Evolutionary conservation across 140 eudicot genomes (phyloP).

Genomic region (Oenanthe javanica): DNA sequence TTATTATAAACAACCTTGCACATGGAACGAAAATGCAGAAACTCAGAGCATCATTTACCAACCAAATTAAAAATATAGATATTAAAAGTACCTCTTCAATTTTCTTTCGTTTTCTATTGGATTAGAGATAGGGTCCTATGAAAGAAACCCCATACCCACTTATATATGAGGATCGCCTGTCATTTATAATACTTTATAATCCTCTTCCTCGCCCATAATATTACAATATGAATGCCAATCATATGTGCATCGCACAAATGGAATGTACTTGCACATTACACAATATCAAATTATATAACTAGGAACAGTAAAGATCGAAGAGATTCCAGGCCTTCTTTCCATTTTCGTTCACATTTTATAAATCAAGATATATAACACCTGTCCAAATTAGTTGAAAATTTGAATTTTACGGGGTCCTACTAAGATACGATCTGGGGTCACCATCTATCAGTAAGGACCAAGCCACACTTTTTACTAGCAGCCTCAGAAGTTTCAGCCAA

Average conservation of each 20-base stretch:
- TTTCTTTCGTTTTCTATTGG: conserved; percentile 13
- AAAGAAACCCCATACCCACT: conserved; percentile 18
- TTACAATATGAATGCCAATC: conserved; percentile 5
- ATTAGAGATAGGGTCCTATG: conserved; percentile 11
- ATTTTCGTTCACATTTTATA: not conserved
- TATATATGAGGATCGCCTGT: not conserved
- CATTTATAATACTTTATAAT: not conserved
- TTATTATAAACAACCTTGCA: conserved; percentile 21
- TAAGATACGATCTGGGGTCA: conserved; percentile 12
- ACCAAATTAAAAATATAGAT: conserved; percentile 2
- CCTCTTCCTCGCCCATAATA: not conserved
- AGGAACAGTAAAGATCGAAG: too few relatives aligned
- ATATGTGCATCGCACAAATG: conserved; percentile 10
- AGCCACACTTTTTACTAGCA: too few relatives aligned
- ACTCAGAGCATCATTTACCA: conserved; percentile 21
- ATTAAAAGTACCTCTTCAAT: not conserved
- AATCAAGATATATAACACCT: not conserved
- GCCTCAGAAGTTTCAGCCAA: too few relatives aligned
- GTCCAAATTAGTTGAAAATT: not conserved
- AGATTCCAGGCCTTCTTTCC: not conserved
- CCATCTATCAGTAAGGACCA: too few relatives aligned
- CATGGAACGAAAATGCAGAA: conserved; percentile 28
- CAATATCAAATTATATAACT: not conserved
- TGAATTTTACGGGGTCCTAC: not conserved
- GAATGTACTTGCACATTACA: conserved; percentile 13